Conservation (phyloP, 441 rosid genomes). For the Kokia cookei region DNA sequence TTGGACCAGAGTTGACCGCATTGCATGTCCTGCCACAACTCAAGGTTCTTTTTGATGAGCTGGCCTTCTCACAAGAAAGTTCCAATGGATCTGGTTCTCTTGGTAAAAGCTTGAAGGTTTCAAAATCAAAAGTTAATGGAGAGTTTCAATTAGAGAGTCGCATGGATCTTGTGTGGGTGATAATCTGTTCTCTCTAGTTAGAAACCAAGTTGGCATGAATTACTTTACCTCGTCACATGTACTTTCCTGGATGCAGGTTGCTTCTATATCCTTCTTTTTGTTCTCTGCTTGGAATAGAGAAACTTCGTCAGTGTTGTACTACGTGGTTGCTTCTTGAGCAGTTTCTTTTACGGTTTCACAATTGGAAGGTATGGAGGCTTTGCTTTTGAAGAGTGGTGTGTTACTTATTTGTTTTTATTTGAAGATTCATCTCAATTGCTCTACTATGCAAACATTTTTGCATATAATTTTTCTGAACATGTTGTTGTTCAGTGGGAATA, state of each 20-base stretch:
- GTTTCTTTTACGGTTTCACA: conserved; percentile 70
- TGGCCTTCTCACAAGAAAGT: conserved; percentile 84
- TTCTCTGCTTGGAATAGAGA: conserved; percentile 91
- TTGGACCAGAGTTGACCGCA: conserved; percentile 89
- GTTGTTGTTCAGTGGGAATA: conserved; percentile 82
- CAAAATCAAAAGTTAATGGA: conserved; percentile 38
- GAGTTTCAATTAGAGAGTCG: conserved; percentile 74
- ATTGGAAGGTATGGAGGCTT: conserved; percentile 74
- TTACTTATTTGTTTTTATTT: not conserved
- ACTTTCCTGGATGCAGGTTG: conserved; percentile 43
- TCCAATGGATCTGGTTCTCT: conserved; percentile 37
- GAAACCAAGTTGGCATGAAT: conserved; percentile 4
- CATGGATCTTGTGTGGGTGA: conserved; percentile 91
- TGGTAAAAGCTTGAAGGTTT: conserved; percentile 38
- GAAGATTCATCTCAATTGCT: not conserved
- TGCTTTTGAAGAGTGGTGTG: conserved; percentile 5
- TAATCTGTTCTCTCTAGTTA: conserved; percentile 16
- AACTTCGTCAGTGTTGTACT: conserved; percentile 85
- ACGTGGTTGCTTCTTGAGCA: conserved; percentile 98
- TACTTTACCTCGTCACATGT: not conserved
- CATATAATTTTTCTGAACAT: conserved; percentile 24
- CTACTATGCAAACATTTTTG: conserved; percentile 1
- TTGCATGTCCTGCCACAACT: conserved; percentile 87
- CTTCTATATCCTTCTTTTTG: conserved; percentile 89
- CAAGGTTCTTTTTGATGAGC: conserved; percentile 85